Evolutionary conservation across 768 basidiomycete genomes (phyloP).

Genomic region (Suillus bovinus): DNA sequence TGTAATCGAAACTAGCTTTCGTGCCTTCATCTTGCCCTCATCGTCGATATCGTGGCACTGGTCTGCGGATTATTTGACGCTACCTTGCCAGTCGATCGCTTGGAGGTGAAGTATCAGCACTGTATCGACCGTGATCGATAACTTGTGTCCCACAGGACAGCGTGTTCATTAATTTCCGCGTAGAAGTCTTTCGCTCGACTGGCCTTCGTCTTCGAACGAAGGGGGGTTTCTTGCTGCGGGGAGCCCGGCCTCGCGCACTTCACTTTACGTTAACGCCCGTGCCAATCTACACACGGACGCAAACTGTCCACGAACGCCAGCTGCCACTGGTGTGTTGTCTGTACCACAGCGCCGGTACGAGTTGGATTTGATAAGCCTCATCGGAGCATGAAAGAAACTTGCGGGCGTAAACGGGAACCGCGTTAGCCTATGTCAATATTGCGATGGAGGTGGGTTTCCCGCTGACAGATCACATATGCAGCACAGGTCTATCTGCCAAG

Average conservation of each 20-base stretch:
- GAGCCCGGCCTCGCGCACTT: background rate
- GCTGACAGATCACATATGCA: background rate
- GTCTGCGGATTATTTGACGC: background rate
- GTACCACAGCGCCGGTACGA: background rate
- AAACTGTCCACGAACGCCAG: background rate
- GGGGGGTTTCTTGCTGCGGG: background rate
- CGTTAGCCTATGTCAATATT: background rate
- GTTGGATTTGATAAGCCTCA: background rate
- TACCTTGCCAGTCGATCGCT: background rate
- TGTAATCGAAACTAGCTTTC: background rate
- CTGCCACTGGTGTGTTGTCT: background rate
- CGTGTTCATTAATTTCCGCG: background rate
- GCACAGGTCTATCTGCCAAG: background rate
- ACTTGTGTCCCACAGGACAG: background rate
- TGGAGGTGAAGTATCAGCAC: background rate
- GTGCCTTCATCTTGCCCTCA: background rate
- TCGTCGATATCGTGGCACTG: background rate
- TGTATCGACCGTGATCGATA: background rate
- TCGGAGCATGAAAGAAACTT: background rate
- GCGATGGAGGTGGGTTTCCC: background rate
- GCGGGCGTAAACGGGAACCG: background rate
- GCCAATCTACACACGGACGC: background rate
- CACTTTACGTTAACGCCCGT: no score
- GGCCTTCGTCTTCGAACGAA: background rate
- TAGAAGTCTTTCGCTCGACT: background rate